Conservation (phyloP, 2,329 filamentous ascomycete species). For the Trichoderma afroharzianum region DNA sequence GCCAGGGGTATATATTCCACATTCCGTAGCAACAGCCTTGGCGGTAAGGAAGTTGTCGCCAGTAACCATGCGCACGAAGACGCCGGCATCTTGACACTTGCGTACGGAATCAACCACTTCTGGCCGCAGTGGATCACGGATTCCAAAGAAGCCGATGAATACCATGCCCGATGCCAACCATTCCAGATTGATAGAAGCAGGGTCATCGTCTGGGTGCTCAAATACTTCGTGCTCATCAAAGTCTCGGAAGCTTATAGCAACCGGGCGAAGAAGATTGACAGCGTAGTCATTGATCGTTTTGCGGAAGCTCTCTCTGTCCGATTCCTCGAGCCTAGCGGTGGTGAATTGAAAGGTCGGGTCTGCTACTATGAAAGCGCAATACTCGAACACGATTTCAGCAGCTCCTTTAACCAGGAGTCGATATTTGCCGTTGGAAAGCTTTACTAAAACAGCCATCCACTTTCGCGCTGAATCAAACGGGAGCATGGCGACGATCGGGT, state of each 20-base stretch:
- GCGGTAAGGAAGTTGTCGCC: constrained; percentile 44
- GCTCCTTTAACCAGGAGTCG: constrained; percentile 56
- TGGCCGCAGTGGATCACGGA: constrained; percentile 63
- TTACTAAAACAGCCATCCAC: constrained; percentile 54
- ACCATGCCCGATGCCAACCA: constrained; percentile 46
- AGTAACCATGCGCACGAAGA: constrained; percentile 64
- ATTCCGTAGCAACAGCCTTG: constrained; percentile 43
- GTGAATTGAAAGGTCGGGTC: constrained; percentile 41
- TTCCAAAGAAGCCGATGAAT: constrained; percentile 53
- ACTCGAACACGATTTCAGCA: constrained; percentile 51
- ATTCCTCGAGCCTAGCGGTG: constrained; percentile 29
- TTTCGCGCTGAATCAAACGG: constrained; percentile 54
- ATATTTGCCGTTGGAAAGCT: constrained; percentile 43
- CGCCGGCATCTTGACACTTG: constrained; percentile 60
- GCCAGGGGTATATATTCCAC: constrained; percentile 51
- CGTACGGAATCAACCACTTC: constrained; percentile 60
- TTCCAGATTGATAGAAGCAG: constrained; percentile 34
- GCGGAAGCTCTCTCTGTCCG: constrained; percentile 31
- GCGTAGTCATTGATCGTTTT: constrained; percentile 51
- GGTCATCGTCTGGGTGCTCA: constrained; percentile 41
- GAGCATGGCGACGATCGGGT: constrained; percentile 45
- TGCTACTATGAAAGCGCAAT: constrained; percentile 39
- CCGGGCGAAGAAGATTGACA: constrained; percentile 67
- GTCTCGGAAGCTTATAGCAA: constrained; percentile 71
- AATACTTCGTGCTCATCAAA: constrained; percentile 66